A percentile compares a stretch with the other conserved stretches of the same genome.
Evolutionary conservation across 1,139 yeast species (phyloP).

Genomic region (Keqinozyma sinolaborantium): DNA sequence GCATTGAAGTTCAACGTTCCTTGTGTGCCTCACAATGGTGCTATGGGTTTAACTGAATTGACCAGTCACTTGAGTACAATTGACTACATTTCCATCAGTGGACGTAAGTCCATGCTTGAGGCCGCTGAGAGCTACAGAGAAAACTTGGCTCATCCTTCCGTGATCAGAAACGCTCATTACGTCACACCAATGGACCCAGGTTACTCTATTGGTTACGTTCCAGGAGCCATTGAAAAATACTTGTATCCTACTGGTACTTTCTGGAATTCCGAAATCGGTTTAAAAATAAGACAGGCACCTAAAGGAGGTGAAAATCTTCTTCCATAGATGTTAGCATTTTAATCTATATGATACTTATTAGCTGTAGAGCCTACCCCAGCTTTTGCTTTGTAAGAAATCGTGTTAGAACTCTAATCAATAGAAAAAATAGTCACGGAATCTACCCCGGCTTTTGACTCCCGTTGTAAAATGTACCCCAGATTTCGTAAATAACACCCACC

Average conservation of each 20-base stretch:
- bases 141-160: slow-evolving; percentile 22
- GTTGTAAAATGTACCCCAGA: too few species aligned
- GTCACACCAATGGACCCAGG: slow-evolving; percentile 34
- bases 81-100: slow-evolving; percentile 30
- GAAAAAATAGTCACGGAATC: too few species aligned
- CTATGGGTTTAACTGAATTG: slow-evolving; percentile 37
- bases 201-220: slow-evolving; percentile 30
- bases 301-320: slow-evolving; percentile 12
- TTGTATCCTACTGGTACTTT: slow-evolving; percentile 29
- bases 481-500: too few species aligned
- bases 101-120: slow-evolving; percentile 16
- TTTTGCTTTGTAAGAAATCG: too few species aligned
- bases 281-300: slow-evolving; percentile 12
- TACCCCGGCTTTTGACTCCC: too few species aligned
- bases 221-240: slow-evolving; percentile 23
- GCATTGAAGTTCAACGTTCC: slow-evolving; percentile 33
- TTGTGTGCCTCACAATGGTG: slow-evolving; percentile 38
- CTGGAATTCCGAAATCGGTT: slow-evolving; percentile 23
- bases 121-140: slow-evolving; percentile 16
- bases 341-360: too few species aligned
- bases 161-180: slow-evolving; percentile 26
- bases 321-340: too few species aligned
- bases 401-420: too few species aligned
- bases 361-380: too few species aligned
- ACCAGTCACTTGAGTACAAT: slow-evolving; percentile 36